Base-by-base conservation (phyloP, 1,139 yeast genomes). In the Sugiyamaella novakii region DNA sequence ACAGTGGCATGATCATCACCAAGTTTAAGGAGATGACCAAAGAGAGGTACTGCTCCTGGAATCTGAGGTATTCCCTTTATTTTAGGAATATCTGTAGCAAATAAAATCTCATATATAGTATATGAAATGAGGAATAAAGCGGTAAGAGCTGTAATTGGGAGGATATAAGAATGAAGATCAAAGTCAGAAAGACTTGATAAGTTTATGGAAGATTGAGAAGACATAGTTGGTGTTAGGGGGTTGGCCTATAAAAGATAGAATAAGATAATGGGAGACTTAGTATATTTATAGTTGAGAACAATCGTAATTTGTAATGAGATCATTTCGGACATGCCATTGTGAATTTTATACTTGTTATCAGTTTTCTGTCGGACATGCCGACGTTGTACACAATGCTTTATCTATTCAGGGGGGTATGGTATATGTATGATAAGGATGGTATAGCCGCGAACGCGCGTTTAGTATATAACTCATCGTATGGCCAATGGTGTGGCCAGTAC, bases 31-130 rank as follows among this genome's bases (percentile, higher is more conserved):
- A 57, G 47, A 40, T 57, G 60, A 10, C 60, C 63, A 39, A 57
- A 54, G 12, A 57, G 42, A 3, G 60, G 60, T 8, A 49, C 42
- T 7, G 60, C 57, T 14, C 64, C 64, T 0, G 80, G 79, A 5
- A 80, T 71, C 19, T 53, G 54, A 14, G 75, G 73, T 3, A 79
- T 62, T 2, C 76, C 76, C 18, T 65, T 62, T 51, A 77, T 70
- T 30, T 49, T 42, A n/a, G 62, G 59, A 28, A 59, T 56, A 47
- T 59, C 62, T 6, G 60, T 58, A n/a, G 43, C 59, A 33, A 51
- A 55, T 37, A 56, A 43, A 3, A 47, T 45, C 11, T 47, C 44
- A 45, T 56, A 56, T 14, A 56, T 40, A 15, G 39, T 25, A n/a
- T 29, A 34, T 3, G 46, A 8, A n/a, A 42, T 34, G 15, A 42